A percentile compares a stretch with the other conserved stretches of the same genome.
Evolutionary conservation across 176 grass and related monocot species (phyloP).

Genomic region (Panicum miliaceum): DNA sequence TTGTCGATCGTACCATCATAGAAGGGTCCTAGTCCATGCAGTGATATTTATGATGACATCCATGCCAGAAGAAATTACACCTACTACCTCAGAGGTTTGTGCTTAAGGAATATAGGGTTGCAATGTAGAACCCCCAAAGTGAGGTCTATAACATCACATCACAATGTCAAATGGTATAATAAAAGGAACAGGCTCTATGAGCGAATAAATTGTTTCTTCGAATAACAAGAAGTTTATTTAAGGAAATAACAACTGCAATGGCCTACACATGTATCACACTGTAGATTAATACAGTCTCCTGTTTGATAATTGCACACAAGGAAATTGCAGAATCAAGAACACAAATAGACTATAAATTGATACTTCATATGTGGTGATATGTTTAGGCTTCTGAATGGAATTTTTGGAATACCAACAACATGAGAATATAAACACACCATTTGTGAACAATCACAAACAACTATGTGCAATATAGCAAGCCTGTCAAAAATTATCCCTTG

Average conservation of each 20-base stretch:
- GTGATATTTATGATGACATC: neutral
- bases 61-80: constrained; percentile 8
- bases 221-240: neutral
- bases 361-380: neutral
- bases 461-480: constrained; percentile 21
- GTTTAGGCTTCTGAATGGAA: constrained; percentile 1
- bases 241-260: constrained; percentile 7
- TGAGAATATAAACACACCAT: constrained; percentile 1
- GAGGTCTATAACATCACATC: neutral
- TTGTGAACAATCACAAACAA: constrained; percentile 24
- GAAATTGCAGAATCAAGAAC: constrained; percentile 1
- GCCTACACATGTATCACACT: neutral
- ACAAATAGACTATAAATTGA: constrained; percentile 4
- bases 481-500: constrained; percentile 38
- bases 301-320: constrained; percentile 14
- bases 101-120: neutral
- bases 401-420: constrained; percentile 2
- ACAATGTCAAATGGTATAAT: neutral
- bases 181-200: neutral
- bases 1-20: neutral
- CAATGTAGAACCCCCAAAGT: neutral
- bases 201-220: neutral
- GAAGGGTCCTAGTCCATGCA: neutral
- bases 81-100: neutral
- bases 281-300: neutral